A percentile compares a stretch with the other conserved stretches of the same genome.
These are phyloP conservation scores for Omphalotus guepiniiformis DNA, from an alignment of 768 basidiomycete species.

Conservation along the genomic window DNA sequence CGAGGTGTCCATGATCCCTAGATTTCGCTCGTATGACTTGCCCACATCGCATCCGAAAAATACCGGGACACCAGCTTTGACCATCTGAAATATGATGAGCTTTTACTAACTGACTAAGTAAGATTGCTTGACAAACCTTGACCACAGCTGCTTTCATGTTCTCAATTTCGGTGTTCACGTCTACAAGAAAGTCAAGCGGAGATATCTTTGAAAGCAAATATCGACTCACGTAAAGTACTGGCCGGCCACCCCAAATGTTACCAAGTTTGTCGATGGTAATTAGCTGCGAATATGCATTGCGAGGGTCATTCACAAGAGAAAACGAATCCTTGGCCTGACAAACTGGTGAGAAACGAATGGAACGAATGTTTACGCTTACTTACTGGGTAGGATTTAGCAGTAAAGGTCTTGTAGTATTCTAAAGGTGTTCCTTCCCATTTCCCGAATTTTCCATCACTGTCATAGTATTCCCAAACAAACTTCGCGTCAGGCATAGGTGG, in stretches of 20 bases:
- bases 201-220: not conserved
- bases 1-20: conserved; percentile 84
- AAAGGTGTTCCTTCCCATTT: conserved; percentile 78
- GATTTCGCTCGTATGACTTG: conserved; percentile 63
- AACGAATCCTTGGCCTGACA: conserved; percentile 68
- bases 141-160: conserved; percentile 81
- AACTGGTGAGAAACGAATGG: conserved; percentile 6
- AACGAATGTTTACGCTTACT: conserved; percentile 15
- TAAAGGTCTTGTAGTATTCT: conserved; percentile 73
- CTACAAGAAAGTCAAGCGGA: conserved; percentile 38
- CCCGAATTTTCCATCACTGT: conserved; percentile 68
- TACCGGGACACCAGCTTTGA: conserved; percentile 85
- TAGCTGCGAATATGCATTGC: conserved; percentile 76
- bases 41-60: conserved; percentile 99
- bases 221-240: conserved; percentile 36
- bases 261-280: conserved; percentile 93
- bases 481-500: conserved; percentile 69
- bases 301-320: conserved; percentile 93
- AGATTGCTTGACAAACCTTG: conserved; percentile 34
- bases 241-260: conserved; percentile 85
- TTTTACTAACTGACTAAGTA: not conserved
- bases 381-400: conserved; percentile 52
- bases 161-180: conserved; percentile 85
- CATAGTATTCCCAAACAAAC: conserved; percentile 89
- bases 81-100: conserved; percentile 38